Conservation (phyloP, 2,329 filamentous ascomycete genomes). For the Penicillium sp. region DNA sequence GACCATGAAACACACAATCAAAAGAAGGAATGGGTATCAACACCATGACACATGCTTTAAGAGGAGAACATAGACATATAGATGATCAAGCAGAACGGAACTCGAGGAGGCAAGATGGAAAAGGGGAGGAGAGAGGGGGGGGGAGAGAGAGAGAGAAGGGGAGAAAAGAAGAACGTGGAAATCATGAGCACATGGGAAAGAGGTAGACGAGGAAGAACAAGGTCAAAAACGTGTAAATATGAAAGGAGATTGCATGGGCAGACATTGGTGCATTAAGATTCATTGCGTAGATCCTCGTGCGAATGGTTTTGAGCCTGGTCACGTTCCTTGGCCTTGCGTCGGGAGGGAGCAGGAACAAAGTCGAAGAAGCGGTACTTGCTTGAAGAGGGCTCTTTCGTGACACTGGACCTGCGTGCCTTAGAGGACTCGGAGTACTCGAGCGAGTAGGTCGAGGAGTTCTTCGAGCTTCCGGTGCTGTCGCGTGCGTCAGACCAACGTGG, state of each 20-base stretch:
- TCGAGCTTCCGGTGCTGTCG: conserved; percentile 46
- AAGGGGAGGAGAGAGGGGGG: conserved; percentile 14
- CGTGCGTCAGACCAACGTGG: conserved; percentile 43
- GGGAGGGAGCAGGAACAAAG: conserved; percentile 43
- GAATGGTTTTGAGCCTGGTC: conserved; percentile 37
- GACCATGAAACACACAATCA: conserved; percentile 31
- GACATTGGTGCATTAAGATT: conserved; percentile 24
- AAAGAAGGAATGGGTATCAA: conserved; percentile 44
- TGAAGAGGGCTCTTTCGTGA: conserved; percentile 39
- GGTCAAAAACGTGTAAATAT: conserved; percentile 20
- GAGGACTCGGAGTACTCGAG: conserved; percentile 41
- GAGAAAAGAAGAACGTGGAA: conserved; percentile 29
- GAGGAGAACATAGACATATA: conserved; percentile 12
- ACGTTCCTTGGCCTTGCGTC: conserved; percentile 44
- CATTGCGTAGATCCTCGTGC: conserved; percentile 36
- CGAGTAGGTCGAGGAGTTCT: conserved; percentile 50
- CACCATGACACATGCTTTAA: conserved; percentile 44
- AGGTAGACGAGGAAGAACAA: conserved; percentile 12
- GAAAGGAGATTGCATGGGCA: conserved; percentile 30
- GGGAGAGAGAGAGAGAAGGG: conserved; percentile 6
- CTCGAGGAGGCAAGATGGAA: conserved; percentile 13
- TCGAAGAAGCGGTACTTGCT: conserved; percentile 48
- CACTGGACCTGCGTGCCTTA: conserved; percentile 40
- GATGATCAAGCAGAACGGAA: conserved; percentile 3
- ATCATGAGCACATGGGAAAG: conserved; percentile 36